Evolutionary conservation across 768 basidiomycete species (phyloP).

Genomic region (Trametes cubensis): DNA sequence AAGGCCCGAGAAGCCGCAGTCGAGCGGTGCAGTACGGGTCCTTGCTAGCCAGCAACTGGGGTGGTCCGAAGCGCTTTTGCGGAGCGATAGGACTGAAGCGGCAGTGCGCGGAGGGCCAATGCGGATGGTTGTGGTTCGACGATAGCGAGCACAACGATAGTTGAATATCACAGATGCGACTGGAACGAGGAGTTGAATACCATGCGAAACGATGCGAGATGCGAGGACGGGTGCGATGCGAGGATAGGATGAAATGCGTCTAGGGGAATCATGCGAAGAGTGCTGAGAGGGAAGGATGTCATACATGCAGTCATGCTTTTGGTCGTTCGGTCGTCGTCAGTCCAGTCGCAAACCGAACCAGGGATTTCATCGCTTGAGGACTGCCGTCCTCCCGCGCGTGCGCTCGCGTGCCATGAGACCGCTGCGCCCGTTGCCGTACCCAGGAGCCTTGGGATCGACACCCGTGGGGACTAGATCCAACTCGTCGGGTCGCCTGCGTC

Average conservation of each 20-base stretch:
- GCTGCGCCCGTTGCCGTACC: constrained; percentile 65
- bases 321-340: constrained; percentile 22
- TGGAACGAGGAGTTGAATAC: constrained; percentile 8
- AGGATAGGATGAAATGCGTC: constrained; percentile 19
- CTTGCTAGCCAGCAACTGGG: not conserved
- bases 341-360: constrained; percentile 9
- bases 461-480: constrained; percentile 45
- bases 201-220: constrained; percentile 14
- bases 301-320: constrained; percentile 25
- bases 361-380: constrained; percentile 15
- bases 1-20: not conserved
- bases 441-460: constrained; percentile 50
- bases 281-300: constrained; percentile 3
- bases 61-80: constrained; percentile 12
- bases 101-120: not conserved
- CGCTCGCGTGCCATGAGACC: constrained; percentile 54
- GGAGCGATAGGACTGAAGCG: constrained; percentile 3
- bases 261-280: constrained; percentile 7
- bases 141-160: constrained; percentile 19
- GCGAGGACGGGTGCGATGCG: constrained; percentile 22
- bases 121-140: constrained; percentile 10
- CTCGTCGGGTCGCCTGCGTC: constrained; percentile 58
- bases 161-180: constrained; percentile 18
- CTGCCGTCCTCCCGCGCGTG: constrained; percentile 21
- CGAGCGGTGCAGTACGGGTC: constrained; percentile 3